Percentiles rank a stretch among this genome's conserved stretches.
Evolutionary conservation across 2,329 filamentous ascomycete species (phyloP).

Genomic region (Penicillium vulpinum): DNA sequence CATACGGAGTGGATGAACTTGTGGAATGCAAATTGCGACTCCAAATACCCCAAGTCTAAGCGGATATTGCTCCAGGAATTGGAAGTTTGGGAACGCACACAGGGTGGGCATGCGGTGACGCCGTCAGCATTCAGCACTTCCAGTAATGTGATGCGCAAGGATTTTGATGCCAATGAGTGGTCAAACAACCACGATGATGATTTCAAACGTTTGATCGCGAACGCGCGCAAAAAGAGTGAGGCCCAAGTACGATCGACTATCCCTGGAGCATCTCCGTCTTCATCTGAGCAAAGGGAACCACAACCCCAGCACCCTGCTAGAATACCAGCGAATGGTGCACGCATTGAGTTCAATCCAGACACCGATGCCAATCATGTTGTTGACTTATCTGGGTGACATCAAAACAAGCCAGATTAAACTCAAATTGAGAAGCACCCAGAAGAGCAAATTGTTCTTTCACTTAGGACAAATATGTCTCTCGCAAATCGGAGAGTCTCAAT

Average conservation of each 20-base stretch:
- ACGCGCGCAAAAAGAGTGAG: constrained; percentile 61
- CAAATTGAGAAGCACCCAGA: not conserved
- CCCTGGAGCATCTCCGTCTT: constrained; percentile 18
- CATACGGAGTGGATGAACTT: constrained; percentile 94
- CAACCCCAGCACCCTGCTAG: not conserved
- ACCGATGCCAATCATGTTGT: not conserved
- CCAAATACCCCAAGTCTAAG: constrained; percentile 68
- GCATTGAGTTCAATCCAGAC: constrained; percentile 2
- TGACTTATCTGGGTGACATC: constrained; percentile 12
- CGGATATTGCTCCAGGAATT: constrained; percentile 74
- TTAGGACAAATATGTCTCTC: not conserved
- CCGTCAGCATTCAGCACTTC: constrained; percentile 21
- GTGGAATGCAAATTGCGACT: constrained; percentile 97
- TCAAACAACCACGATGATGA: constrained; percentile 69
- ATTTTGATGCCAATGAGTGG: constrained; percentile 81
- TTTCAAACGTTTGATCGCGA: constrained; percentile 77
- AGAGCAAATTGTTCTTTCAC: not conserved
- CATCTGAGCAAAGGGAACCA: constrained; percentile 2
- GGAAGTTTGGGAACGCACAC: constrained; percentile 81
- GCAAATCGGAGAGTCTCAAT: constrained; percentile 10
- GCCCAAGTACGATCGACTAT: constrained; percentile 29
- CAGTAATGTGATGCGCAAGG: constrained; percentile 72
- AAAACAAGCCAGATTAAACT: not conserved
- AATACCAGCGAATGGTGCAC: not conserved
- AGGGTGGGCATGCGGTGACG: constrained; percentile 61